phyloP scores from a whole-genome alignment of 495 filamentous ascomycete genomes.

The Lasiosphaeria hispida region DNA sequence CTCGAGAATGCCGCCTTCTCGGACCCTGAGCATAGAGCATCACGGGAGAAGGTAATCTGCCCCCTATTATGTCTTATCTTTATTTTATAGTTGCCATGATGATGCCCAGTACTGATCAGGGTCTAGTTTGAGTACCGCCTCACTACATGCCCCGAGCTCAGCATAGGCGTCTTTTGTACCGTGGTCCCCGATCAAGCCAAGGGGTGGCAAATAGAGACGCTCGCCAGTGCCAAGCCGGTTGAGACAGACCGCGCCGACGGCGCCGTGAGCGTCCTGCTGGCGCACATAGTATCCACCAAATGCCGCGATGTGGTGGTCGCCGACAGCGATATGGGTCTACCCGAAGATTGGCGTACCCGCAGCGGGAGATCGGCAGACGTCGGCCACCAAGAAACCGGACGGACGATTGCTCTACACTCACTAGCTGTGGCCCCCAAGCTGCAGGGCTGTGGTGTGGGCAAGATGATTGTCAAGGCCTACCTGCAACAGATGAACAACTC shows the following conservation, averaged over 20 bases:
- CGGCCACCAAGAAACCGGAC: slow-evolving; percentile 67
- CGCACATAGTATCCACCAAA: slow-evolving; percentile 76
- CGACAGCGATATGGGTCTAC: slow-evolving; percentile 74
- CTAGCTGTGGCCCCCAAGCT: slow-evolving; percentile 74
- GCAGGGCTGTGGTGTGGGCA: slow-evolving; percentile 73
- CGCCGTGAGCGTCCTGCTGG: slow-evolving; percentile 66
- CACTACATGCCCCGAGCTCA: slow-evolving; percentile 71
- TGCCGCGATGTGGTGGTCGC: slow-evolving; percentile 59
- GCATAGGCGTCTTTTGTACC: slow-evolving; percentile 74
- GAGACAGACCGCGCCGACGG: slow-evolving; percentile 47
- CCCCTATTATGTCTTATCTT: slow-evolving; percentile 19
- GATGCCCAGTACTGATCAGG: slow-evolving; percentile 8
- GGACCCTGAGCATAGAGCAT: slow-evolving; percentile 63
- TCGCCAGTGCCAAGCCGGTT: slow-evolving; percentile 42
- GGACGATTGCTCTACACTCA: slow-evolving; percentile 78
- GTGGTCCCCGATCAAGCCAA: slow-evolving; percentile 45
- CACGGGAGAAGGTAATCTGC: slow-evolving; percentile 69
- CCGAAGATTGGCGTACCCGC: slow-evolving; percentile 57
- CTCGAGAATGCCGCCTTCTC: slow-evolving; percentile 77
- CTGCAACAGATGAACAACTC: slow-evolving; percentile 62
- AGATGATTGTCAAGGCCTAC: slow-evolving; percentile 71
- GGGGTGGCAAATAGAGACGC: slow-evolving; percentile 49
- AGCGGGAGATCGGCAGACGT: slow-evolving; percentile 30
- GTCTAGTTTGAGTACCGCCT: slow-evolving; percentile 79
- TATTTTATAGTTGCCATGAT: slow-evolving; percentile 7